Evolutionary conservation across 371 early-diverging fungal species (phyloP), one percentile per base, ranked within the genome.

Genomic region (Mortierella polycephala): DNA sequence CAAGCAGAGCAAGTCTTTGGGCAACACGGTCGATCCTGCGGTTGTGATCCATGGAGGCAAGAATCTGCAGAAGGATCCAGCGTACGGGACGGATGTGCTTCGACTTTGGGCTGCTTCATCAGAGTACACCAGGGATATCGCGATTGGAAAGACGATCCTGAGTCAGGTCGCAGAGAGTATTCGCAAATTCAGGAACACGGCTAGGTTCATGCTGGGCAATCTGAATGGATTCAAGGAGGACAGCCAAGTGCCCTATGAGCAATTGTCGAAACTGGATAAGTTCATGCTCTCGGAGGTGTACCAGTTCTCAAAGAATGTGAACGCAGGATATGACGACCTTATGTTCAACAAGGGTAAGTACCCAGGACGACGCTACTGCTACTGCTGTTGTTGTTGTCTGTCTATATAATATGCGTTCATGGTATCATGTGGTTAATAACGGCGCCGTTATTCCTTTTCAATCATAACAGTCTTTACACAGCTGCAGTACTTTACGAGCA

Each of bases 1-100:
- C 66, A 98, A 98, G 76, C 97, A 97, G 96, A 93, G 94, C 67
- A 98, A 98, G 85, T 93, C 96, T 53, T 62, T 97, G 37, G 97
- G 97, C 37, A 98, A 98, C 81, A 92, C 93, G 39, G 86, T 97
- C 10, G 92, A 87, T 39, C 97, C 99, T 7, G 74, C 82, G 10
- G 61, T 82, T 16, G 87, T 96, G 42, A 93, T 91, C n/a, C 54
- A 86, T 14, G 95, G 94, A 42, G 94, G 92, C 23, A 88, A 90
- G 85, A 88, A 91, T 54, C 79, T 84, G 67, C 89, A 88, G 66
- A 85, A 87, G 56, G 81, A 89, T 40, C 93, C 94, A n/a, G 91
- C 94, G 0, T 92, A 94, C 71, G 97, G 96, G 44, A 90, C 89
- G 8, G 97, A 96, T 81, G 87, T 92, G 13, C 82, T 96, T 59